Conservation (phyloP, 805 yeast genomes). For the Lachancea quebecensis region DNA sequence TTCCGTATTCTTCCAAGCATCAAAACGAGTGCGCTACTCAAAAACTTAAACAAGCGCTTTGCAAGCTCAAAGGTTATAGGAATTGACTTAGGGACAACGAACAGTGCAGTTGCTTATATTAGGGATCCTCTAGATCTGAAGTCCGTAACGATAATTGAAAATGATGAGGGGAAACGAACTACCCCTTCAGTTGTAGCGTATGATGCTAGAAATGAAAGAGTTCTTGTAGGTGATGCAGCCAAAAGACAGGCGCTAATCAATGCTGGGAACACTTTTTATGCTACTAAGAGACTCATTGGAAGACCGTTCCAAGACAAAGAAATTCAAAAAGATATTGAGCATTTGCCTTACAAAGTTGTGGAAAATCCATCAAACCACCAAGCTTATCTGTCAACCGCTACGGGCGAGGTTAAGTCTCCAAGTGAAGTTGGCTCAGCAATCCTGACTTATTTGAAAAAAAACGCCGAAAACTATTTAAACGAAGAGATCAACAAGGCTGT, state of each 20-base stretch:
- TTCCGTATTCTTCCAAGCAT: not conserved
- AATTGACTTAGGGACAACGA: constrained; percentile 80
- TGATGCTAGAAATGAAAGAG: constrained; percentile 36
- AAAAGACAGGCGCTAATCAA: constrained; percentile 71
- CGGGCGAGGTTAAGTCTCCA: constrained; percentile 48
- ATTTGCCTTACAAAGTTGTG: constrained; percentile 58
- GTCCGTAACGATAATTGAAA: constrained; percentile 58
- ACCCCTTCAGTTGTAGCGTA: constrained; percentile 76
- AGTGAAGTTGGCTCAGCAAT: constrained; percentile 65
- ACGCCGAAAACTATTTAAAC: constrained; percentile 54
- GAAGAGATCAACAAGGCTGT: constrained; percentile 60
- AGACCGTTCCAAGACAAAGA: constrained; percentile 61
- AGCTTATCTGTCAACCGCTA: constrained; percentile 49
- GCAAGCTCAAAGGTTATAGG: constrained; percentile 48
- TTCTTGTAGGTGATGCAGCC: constrained; percentile 62
- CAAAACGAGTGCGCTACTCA: not conserved
- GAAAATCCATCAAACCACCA: constrained; percentile 52
- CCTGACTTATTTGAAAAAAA: constrained; percentile 55
- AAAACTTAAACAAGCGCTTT: not conserved
- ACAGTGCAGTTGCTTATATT: constrained; percentile 68
- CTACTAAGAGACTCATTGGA: constrained; percentile 78
- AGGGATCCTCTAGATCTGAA: constrained; percentile 41
- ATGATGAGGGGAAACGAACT: constrained; percentile 68
- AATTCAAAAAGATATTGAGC: constrained; percentile 57
- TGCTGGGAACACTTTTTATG: constrained; percentile 71